Evolutionary conservation across 495 filamentous ascomycete species (phyloP).

Genomic region (Polyplosphaeria fusca): DNA sequence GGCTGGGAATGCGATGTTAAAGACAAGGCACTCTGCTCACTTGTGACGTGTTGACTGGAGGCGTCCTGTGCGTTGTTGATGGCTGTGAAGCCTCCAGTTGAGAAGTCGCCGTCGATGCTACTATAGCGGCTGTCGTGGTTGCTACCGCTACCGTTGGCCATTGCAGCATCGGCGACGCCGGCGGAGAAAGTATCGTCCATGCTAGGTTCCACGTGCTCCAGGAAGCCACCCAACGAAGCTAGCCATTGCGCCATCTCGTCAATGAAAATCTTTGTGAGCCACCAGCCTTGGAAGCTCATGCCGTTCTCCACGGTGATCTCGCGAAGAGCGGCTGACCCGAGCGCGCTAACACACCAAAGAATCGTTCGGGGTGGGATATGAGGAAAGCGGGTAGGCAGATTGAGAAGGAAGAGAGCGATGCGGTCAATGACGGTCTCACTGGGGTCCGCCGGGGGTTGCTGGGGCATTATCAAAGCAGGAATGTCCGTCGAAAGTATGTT

Average conservation of each 20-base stretch:
- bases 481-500: conserved; percentile 73
- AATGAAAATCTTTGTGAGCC: conserved; percentile 96
- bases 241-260: conserved; percentile 94
- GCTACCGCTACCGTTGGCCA: conserved; percentile 30
- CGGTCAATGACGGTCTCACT: conserved; percentile 65
- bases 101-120: conserved; percentile 36
- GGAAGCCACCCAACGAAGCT: conserved; percentile 88
- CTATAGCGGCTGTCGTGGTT: conserved; percentile 36
- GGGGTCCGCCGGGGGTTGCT: conserved; percentile 53
- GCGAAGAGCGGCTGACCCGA: conserved; percentile 67
- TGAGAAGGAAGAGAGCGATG: conserved; percentile 78
- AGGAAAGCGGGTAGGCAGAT: conserved; percentile 71
- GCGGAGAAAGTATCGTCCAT: conserved; percentile 22
- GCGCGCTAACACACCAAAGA: conserved; percentile 63
- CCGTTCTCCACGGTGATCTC: conserved; percentile 80
- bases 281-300: conserved; percentile 90
- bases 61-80: conserved; percentile 12
- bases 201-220: conserved; percentile 52
- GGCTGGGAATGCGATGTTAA: not conserved
- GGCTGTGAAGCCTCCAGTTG: conserved; percentile 33
- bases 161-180: conserved; percentile 11
- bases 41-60: conserved; percentile 41
- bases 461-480: conserved; percentile 64
- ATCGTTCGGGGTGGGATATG: conserved; percentile 63
- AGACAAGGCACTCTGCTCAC: conserved; percentile 28